Evolutionary conservation across 2,329 filamentous ascomycete species (phyloP).

Genomic region (Ophiostoma ips): DNA sequence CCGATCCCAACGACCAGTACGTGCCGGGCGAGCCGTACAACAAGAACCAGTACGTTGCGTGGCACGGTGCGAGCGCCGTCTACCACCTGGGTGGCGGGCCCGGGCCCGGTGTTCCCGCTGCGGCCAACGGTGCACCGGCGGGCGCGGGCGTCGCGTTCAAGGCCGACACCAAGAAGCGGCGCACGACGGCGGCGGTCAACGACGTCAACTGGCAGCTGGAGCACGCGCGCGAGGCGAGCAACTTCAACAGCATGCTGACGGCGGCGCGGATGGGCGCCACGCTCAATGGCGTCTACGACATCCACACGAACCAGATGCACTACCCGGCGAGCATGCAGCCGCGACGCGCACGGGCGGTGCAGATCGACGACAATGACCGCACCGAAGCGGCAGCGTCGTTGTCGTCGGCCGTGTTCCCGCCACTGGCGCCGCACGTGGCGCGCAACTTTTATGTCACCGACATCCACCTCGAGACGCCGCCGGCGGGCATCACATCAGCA

Average conservation of each 20-base stretch:
- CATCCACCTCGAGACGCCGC: conserved; percentile 37
- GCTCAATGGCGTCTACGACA: conserved; percentile 70
- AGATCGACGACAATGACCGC: conserved; percentile 36
- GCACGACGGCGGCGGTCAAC: conserved; percentile 59
- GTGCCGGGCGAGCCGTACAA: conserved; percentile 81
- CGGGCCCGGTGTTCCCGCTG: conserved; percentile 33
- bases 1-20: conserved; percentile 74
- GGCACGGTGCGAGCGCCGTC: conserved; percentile 92
- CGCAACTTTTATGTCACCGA: conserved; percentile 46
- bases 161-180: conserved; percentile 62
- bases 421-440: conserved; percentile 33
- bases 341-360: conserved; percentile 71
- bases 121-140: conserved; percentile 13
- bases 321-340: conserved; percentile 82
- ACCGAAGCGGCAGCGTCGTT: conserved; percentile 10
- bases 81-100: conserved; percentile 73
- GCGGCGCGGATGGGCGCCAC: conserved; percentile 50
- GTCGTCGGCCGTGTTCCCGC: conserved; percentile 29
- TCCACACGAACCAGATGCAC: conserved; percentile 85
- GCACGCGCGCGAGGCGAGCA: conserved; percentile 75
- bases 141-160: conserved; percentile 39
- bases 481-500: conserved; percentile 30
- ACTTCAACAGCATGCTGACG: conserved; percentile 67
- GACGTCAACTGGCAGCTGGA: conserved; percentile 95
- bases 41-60: conserved; percentile 96